Conservation (phyloP, 225 moss, liverwort and hornwort genomes). For the Neckera pumila region DNA sequence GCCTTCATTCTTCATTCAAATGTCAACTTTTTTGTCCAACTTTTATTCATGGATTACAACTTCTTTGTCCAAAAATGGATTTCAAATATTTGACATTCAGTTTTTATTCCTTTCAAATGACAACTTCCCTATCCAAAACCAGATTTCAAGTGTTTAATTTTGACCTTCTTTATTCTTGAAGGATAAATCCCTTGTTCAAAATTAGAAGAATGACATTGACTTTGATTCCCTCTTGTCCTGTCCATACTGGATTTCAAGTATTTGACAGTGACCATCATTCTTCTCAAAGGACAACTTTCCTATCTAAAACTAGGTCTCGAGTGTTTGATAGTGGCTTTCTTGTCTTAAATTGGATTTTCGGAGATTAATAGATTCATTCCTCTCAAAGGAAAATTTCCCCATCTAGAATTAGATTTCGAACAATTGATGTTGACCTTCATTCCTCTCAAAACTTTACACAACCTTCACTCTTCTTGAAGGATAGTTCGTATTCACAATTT, state of each 20-base stretch:
- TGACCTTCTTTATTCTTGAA: not conserved
- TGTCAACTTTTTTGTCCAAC: not conserved
- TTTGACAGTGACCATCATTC: not conserved
- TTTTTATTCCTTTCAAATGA: not conserved
- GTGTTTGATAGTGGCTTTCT: not conserved
- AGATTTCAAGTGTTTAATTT: not conserved
- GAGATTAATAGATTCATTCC: not conserved
- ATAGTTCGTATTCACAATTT: not conserved
- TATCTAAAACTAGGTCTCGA: not conserved
- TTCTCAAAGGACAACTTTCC: not conserved
- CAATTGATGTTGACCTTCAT: not conserved
- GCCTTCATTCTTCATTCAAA: not conserved
- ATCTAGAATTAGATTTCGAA: not conserved
- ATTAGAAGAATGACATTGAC: not conserved
- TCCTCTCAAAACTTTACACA: not conserved
- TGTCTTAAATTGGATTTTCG: no score
- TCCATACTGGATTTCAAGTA: not conserved
- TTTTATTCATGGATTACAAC: no score
- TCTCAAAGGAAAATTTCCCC: accelerated
- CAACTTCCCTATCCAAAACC: accelerated
- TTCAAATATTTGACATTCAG: not conserved
- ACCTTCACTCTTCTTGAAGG: not conserved
- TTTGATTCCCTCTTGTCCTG: accelerated
- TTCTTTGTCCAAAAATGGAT: not conserved
- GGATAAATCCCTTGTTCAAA: accelerated